Conservation (phyloP, 2,329 filamentous ascomycete genomes). For the Plectosphaerella sp. region DNA sequence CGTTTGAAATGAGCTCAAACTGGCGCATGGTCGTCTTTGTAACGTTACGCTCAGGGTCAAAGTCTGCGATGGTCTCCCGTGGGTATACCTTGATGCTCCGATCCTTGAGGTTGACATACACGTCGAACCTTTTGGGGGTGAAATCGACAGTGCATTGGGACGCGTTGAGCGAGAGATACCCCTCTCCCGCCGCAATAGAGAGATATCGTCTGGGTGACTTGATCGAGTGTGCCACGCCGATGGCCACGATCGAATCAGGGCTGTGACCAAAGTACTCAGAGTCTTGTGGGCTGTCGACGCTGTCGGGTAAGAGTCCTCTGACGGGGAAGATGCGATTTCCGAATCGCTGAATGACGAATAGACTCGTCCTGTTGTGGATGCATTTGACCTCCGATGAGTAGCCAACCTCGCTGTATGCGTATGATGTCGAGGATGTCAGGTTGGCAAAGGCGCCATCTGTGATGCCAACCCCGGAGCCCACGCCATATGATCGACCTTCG, state of each 20-base stretch:
- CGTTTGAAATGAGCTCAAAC: conserved; percentile 28
- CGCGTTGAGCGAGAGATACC: conserved; percentile 21
- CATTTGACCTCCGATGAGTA: conserved; percentile 25
- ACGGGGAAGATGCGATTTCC: conserved; percentile 7
- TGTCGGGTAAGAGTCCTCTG: conserved; percentile 5
- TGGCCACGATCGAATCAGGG: conserved; percentile 21
- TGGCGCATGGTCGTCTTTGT: conserved; percentile 22
- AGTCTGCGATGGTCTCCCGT: conserved; percentile 11
- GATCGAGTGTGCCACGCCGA: conserved; percentile 21
- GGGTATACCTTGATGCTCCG: conserved; percentile 20
- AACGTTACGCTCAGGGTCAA: conserved; percentile 23
- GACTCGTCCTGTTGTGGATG: conserved; percentile 27
- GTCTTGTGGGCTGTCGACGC: conserved; percentile 13
- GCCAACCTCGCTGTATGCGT: conserved; percentile 26
- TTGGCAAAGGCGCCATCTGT: conserved; percentile 6
- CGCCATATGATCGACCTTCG: conserved; percentile 20
- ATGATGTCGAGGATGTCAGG: conserved; percentile 9
- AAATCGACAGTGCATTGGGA: conserved; percentile 26
- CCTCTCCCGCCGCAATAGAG: conserved; percentile 22
- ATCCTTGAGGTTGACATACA: conserved; percentile 21
- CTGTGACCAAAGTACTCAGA: conserved; percentile 24
- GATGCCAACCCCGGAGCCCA: conserved; percentile 19
- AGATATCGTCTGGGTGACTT: conserved; percentile 17
- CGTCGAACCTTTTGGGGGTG: conserved; percentile 19
- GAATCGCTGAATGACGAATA: conserved; percentile 17